These are phyloP conservation scores for Ceratobasidium sp. DNA, from an alignment of 1,284 basidiomycete species.

Conservation along the genomic window DNA sequence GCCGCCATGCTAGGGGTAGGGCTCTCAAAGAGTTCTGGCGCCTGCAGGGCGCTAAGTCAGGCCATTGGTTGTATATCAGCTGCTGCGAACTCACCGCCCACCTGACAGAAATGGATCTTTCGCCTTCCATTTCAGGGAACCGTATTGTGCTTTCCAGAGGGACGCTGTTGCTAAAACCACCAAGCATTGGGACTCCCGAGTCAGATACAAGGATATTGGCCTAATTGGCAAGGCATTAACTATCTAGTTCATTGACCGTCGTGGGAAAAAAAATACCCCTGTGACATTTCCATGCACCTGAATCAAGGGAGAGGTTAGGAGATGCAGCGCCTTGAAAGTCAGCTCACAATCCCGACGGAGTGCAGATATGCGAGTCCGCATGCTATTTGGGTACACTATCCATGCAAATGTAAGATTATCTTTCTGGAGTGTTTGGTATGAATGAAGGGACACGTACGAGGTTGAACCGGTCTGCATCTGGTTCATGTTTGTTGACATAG, in stretches of 20 bases:
- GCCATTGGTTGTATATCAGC: too few relatives aligned
- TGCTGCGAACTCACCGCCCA: not conserved
- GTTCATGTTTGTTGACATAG: not conserved
- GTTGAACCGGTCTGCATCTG: not conserved
- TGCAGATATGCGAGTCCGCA: constrained; percentile 19
- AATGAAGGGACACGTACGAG: not conserved
- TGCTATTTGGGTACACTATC: constrained; percentile 4
- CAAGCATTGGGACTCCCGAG: not conserved
- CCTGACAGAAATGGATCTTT: not conserved
- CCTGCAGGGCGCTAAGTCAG: too few relatives aligned
- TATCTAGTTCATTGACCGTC: not conserved
- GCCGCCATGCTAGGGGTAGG: not conserved
- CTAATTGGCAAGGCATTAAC: not conserved
- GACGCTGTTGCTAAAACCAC: constrained; percentile 2
- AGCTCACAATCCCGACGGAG: constrained; percentile 14
- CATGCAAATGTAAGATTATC: not conserved
- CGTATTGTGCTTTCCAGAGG: not conserved
- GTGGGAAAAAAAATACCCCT: not conserved
- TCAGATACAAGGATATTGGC: not conserved
- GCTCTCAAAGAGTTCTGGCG: too few relatives aligned
- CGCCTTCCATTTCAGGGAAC: not conserved
- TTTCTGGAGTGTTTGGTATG: too few relatives aligned
- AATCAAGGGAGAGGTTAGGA: too few relatives aligned
- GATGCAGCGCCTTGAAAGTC: not conserved
- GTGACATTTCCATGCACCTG: constrained; percentile 3